Base-by-base conservation (phyloP, 2,329 filamentous ascomycete species). In the Cordyceps cicadae region DNA sequence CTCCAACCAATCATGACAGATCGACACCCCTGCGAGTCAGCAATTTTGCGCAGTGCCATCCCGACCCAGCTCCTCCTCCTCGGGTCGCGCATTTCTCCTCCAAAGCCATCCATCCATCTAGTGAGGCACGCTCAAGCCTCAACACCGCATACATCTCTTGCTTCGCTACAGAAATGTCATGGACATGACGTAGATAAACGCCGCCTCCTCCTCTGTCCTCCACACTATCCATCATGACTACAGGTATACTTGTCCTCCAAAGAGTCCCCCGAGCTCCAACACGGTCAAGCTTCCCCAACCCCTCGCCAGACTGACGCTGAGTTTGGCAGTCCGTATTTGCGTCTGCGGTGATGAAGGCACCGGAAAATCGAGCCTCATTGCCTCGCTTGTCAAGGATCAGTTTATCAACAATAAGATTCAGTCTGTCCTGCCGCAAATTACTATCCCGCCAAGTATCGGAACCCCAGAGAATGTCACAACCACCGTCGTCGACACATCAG, bases 331-430 rank as follows among this genome's bases (percentile, higher is more conserved):
- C 63, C 89, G 94, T 66, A 92, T 97, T 70, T 96, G 92, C 74
- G 90, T 97, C 62, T 97, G 92, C 77, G 94, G 94, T 70, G 94
- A 99, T 74, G 93, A 97, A 76, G 89, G 89, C 68, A 92, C 89
- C n/a, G 92, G 92, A 68, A 96, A 96, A 77, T 94, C 89, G 63
- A 94, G 90, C 74, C 82, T 96, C 73, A 95, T 96, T 71, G 94
- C 92, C 60, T 95, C 92, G 61, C 86, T 99, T 45, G 93, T 99
- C 72, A 97, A 97, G 72, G 93, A 97, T 72, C 89, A 93, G 73
- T 99, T 97, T 74, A 90, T 97, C 68, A 90, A 89, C 65, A 90
- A 90, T 76, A 96, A 95, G 78, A 97, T 99, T 70, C 93, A 97
- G 72, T 84, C 92, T 15, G 89, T 97, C 63, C 86, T 99, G 11